Evolutionary conservation across 768 basidiomycete species (phyloP).

Genomic region (Podaxis sp.): DNA sequence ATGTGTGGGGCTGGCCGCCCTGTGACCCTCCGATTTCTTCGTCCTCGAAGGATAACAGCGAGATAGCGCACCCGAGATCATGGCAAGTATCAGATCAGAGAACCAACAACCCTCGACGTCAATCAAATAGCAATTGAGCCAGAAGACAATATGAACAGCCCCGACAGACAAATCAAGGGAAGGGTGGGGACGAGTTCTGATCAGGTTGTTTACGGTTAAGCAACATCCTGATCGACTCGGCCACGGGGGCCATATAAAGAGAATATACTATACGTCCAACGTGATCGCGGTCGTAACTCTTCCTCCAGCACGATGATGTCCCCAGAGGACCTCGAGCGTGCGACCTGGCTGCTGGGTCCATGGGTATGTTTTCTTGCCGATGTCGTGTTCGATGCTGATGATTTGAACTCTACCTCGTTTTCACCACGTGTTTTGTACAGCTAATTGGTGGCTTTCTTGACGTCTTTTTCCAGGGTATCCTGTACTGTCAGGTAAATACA

Average conservation of each 20-base stretch:
- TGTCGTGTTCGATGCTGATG: background rate
- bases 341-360: slow-evolving; percentile 28
- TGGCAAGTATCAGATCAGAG: no score
- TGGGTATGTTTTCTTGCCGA: slow-evolving; percentile 23
- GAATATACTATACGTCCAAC: background rate
- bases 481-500: slow-evolving; percentile 27
- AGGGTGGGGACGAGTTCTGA: background rate
- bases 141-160: background rate
- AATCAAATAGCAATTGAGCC: no score
- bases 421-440: slow-evolving; percentile 17
- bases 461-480: slow-evolving; percentile 28
- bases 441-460: slow-evolving; percentile 29
- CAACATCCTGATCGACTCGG: background rate
- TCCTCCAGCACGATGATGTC: slow-evolving; percentile 21
- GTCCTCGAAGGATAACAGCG: no score
- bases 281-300: background rate
- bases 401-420: background rate
- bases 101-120: no score
- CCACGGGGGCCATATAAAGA: slow-evolving; percentile 2
- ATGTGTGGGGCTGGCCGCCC: no score
- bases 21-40: no score
- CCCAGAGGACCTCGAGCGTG: slow-evolving; percentile 21
- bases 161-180: background rate
- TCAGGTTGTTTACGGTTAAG: background rate
- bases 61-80: no score